These are phyloP conservation scores for Fraxinus cuspidata DNA, from an alignment of 257 asterid species.

Conservation along the genomic window DNA sequence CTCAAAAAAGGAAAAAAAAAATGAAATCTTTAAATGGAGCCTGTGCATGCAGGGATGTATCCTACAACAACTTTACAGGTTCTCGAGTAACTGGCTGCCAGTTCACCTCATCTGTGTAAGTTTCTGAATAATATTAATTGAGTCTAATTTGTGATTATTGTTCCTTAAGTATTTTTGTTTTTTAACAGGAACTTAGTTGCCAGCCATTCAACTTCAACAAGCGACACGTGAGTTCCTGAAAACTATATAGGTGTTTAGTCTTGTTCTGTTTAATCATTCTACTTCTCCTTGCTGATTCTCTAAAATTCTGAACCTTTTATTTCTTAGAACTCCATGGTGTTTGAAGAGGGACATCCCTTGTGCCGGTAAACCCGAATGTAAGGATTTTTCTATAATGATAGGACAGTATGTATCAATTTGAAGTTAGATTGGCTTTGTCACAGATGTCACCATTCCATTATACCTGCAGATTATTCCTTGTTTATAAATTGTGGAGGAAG, in stretches of 20 bases:
- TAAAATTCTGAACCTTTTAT: constrained; percentile 19
- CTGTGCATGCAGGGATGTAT: constrained; percentile 70
- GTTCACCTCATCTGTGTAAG: constrained; percentile 54
- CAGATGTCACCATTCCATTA: constrained; percentile 14
- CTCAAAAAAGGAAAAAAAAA: neutral
- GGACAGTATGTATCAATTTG: neutral
- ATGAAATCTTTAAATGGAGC: neutral
- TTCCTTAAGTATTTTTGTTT: constrained; percentile 19
- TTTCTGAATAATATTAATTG: neutral
- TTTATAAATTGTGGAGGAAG: constrained; percentile 88
- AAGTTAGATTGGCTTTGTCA: neutral
- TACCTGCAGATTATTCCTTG: constrained; percentile 56
- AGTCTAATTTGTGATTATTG: constrained; percentile 14
- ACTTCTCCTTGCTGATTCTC: neutral
- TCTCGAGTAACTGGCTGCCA: constrained; percentile 43
- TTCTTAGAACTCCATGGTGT: constrained; percentile 64
- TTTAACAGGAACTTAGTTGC: constrained; percentile 73
- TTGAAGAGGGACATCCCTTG: constrained; percentile 71
- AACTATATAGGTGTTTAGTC: neutral
- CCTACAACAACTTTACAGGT: constrained; percentile 73
- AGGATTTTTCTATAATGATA: constrained; percentile 18
- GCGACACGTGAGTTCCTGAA: constrained; percentile 59
- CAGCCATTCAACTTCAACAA: constrained; percentile 54
- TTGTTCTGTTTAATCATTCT: neutral
- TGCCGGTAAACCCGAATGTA: constrained; percentile 45